Conservation (phyloP, 2,329 filamentous ascomycete species). For the Fusarium equiseti region DNA sequence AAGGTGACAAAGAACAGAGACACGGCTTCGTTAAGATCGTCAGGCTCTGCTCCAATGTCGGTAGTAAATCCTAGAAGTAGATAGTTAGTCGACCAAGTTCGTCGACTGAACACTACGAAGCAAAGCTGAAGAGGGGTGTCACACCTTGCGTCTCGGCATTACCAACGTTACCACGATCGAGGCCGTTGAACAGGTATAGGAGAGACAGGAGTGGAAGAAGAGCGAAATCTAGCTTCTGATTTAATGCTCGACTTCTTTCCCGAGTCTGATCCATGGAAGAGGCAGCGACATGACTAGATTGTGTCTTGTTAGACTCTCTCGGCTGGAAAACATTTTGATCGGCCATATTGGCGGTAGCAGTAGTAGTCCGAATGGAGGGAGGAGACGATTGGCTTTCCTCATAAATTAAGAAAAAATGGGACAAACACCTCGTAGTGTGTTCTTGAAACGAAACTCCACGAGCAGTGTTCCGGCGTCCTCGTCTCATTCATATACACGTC, state of each 20-base stretch:
- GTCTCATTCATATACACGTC: slow-evolving; percentile 13
- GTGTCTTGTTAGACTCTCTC: slow-evolving; percentile 17
- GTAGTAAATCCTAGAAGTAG: slow-evolving; percentile 40
- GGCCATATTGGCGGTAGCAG: slow-evolving; percentile 10
- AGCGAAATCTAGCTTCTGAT: slow-evolving; percentile 53
- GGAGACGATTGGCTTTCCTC: not conserved
- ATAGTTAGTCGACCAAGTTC: not conserved
- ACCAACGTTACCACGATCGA: slow-evolving; percentile 57
- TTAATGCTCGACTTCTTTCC: slow-evolving; percentile 42
- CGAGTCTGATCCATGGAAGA: slow-evolving; percentile 9
- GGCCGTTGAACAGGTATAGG: slow-evolving; percentile 57
- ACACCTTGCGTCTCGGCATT: slow-evolving; percentile 56
- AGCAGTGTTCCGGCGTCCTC: slow-evolving; percentile 1
- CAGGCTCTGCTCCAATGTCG: slow-evolving; percentile 45
- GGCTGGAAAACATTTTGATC: slow-evolving; percentile 8
- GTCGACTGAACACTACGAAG: not conserved
- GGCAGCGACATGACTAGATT: slow-evolving; percentile 9
- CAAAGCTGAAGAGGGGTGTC: not conserved
- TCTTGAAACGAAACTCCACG: not conserved
- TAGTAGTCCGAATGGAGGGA: not conserved
- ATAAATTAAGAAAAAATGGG: not conserved
- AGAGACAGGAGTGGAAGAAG: slow-evolving; percentile 55
- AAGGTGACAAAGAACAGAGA: slow-evolving; percentile 48
- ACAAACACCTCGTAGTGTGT: not conserved
- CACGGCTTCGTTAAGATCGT: slow-evolving; percentile 47